Base-by-base conservation (phyloP, 768 basidiomycete genomes). In the Dioszegia hungarica region DNA sequence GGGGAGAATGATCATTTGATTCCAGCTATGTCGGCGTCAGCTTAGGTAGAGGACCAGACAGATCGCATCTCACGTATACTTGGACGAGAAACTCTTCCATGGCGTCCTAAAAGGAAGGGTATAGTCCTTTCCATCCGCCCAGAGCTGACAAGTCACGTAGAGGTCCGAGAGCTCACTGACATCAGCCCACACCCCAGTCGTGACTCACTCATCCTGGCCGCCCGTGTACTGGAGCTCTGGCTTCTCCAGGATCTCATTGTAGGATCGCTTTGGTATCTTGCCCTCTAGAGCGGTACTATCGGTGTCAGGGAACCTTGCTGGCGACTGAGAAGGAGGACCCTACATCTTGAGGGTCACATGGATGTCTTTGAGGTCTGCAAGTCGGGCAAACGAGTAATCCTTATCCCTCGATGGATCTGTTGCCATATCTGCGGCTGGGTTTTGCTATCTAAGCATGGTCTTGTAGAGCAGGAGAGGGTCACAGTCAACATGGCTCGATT, bases 1-100 rank as follows among this genome's bases (percentile, higher is more conserved):
- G 0, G 94, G 94, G 11, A 98, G 78, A 0, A 87, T 86, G 37
- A 99, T 85, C 84, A 87, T 88, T 79, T 98, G 91, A 71, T 97
- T 97, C 94, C 94, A 99, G 27, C 88, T 90, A 62, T 20, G 29
- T 25, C n/a, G n/a, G n/a, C 20, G 22, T 43, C 25, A 46, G 46
- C 24, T n/a, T 49, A 20, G 5, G 5, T 41, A 5, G 36, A 12
- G 19, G 22, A 22, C 4, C 25, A 55, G 33, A 38, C 1, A 12
- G 19, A 29, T 14, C 55, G 68, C 85, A n/a, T n/a, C n/a, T 58
- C 60, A 90, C 89, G 80, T 85, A 68, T 90, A 88, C 37, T 79
- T 82, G 56, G 82, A 84, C 78, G 88, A 90, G 81, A 95, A 95
- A 2, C 89, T 83, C 76, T 93, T 94, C 82, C 89, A 91, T 1